Percentiles rank a stretch among this genome's conserved stretches.
Evolutionary conservation across 169 alveolate genomes (phyloP).

Genomic region (Eimeria praecox): DNA sequence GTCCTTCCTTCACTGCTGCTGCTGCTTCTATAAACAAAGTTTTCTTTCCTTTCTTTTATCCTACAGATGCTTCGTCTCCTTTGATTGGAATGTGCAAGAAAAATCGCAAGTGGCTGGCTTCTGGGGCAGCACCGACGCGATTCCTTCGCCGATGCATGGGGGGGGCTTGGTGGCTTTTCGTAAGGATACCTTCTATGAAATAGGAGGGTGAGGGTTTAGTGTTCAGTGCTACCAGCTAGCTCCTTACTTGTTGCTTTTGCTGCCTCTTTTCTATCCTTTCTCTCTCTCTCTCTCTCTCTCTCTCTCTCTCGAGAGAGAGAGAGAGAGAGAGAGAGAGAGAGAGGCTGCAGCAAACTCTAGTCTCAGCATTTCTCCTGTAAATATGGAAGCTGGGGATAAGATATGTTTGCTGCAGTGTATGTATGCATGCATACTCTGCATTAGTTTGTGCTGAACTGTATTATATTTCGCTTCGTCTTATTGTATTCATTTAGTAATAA

Average conservation of each 20-base stretch:
- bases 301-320: too few relatives aligned
- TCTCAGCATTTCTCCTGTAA: too few relatives aligned
- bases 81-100: constrained; percentile 83
- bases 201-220: constrained; percentile 87
- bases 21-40: not conserved
- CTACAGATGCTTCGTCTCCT: constrained; percentile 80
- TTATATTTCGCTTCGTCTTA: too few relatives aligned
- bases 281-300: too few relatives aligned
- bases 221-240: too few relatives aligned
- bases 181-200: constrained; percentile 80
- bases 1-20: not conserved
- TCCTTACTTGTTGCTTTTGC: not conserved
- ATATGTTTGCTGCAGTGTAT: too few relatives aligned
- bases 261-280: constrained; percentile 52
- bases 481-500: too few relatives aligned
- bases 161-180: constrained; percentile 86
- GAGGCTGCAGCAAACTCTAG: too few relatives aligned
- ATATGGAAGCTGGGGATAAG: too few relatives aligned
- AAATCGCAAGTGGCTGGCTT: constrained; percentile 81
- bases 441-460: too few relatives aligned
- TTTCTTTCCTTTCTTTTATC: not conserved
- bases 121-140: constrained; percentile 74
- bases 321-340: too few relatives aligned
- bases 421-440: too few relatives aligned
- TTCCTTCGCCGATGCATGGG: constrained; percentile 85